These are phyloP conservation scores for Syzygium syzygioides DNA, from an alignment of 441 rosid species.

Conservation along the genomic window DNA sequence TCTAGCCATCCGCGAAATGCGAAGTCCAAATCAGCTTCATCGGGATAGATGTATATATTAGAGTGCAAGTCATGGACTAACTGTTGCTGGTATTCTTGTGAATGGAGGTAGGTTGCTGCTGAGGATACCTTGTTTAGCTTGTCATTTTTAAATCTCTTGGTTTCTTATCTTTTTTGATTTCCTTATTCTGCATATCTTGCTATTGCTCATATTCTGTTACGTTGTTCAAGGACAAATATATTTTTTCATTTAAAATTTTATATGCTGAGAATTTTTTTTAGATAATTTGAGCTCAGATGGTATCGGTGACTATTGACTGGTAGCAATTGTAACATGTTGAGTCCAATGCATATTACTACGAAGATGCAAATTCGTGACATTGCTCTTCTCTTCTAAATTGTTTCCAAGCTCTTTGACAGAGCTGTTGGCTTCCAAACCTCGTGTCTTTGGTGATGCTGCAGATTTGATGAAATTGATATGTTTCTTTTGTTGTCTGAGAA, in stretches of 20 bases:
- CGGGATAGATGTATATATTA: constrained; percentile 22
- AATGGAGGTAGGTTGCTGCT: not conserved
- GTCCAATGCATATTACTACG: not conserved
- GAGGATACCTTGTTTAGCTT: not conserved
- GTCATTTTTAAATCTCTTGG: not conserved
- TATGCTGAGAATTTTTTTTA: not conserved
- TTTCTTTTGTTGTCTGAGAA: not conserved
- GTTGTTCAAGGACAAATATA: not conserved
- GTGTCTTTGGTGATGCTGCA: not conserved
- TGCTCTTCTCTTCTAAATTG: not conserved
- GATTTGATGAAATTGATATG: not conserved
- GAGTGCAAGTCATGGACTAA: constrained; percentile 4
- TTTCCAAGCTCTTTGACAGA: not conserved
- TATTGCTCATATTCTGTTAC: not conserved
- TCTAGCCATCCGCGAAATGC: constrained; percentile 35
- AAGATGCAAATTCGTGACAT: not conserved
- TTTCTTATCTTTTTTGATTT: not conserved
- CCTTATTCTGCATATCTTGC: not conserved
- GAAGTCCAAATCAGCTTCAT: constrained; percentile 39
- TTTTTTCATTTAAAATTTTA: not conserved
- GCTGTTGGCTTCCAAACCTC: not conserved
- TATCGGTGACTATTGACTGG: not conserved
- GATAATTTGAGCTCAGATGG: not conserved
- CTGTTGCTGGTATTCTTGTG: not conserved
- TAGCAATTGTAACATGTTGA: not conserved